These are phyloP conservation scores for Furcasterigmium furcatum DNA, from an alignment of 2,329 filamentous ascomycete genomes.

Conservation along the genomic window DNA sequence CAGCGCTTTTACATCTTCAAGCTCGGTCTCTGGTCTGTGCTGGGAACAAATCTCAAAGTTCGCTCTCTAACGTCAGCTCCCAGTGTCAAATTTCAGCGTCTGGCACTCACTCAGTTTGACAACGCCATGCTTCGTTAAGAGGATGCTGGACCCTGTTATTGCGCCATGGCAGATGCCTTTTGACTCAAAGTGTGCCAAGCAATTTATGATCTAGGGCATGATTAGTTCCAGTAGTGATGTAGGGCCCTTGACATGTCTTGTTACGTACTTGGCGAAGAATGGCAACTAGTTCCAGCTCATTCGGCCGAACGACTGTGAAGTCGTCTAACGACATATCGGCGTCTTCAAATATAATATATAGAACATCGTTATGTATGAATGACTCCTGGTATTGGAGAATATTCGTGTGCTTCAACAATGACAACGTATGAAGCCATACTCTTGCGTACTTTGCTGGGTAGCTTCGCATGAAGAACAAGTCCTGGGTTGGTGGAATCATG, in stretches of 20 bases:
- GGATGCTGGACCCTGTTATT: background rate
- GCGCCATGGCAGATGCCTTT: background rate
- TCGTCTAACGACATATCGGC: background rate
- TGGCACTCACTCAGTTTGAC: background rate
- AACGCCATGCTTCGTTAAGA: background rate
- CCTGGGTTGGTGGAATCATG: background rate
- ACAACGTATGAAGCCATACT: background rate
- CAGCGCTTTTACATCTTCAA: background rate
- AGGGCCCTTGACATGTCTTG: no score
- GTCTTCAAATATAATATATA: background rate
- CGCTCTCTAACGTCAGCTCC: background rate
- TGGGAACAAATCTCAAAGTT: background rate
- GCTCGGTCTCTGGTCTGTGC: background rate
- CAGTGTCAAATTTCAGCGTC: background rate
- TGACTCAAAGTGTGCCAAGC: background rate
- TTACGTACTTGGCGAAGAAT: background rate
- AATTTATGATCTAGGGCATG: background rate
- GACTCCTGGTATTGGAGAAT: background rate
- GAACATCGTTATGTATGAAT: background rate
- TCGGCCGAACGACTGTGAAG: background rate
- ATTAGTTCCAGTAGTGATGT: background rate
- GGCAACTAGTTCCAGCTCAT: background rate
- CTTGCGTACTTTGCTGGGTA: background rate
- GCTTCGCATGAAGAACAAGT: background rate
- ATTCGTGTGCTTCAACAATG: background rate